A percentile compares a stretch with the other conserved stretches of the same genome.
Evolutionary conservation across 2,329 filamentous ascomycete genomes (phyloP).

Genomic region (Sporothrix pseudoabietina): DNA sequence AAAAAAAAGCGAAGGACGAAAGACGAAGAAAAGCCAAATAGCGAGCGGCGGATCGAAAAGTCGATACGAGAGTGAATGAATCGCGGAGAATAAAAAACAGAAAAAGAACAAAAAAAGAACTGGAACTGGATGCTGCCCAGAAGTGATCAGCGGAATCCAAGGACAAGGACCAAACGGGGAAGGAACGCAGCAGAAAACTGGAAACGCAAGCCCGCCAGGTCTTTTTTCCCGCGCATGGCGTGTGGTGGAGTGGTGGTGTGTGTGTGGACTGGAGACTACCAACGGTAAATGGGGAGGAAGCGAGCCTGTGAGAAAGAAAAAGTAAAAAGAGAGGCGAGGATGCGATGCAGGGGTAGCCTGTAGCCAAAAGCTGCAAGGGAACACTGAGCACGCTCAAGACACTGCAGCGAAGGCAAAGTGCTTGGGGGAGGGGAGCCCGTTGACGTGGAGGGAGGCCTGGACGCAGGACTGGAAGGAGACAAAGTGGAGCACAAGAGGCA

Average conservation of each 20-base stretch:
- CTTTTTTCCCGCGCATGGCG: slow-evolving; percentile 19
- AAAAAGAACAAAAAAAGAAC: slow-evolving; percentile 19
- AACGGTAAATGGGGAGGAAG: no score
- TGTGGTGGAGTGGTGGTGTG: not conserved
- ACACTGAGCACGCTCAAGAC: not conserved
- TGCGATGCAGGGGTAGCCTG: slow-evolving; percentile 28
- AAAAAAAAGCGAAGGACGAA: not conserved
- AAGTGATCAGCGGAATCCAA: not conserved
- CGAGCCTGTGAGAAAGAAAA: no score
- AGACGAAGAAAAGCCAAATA: not conserved
- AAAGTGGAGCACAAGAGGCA: not conserved
- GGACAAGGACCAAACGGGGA: slow-evolving; percentile 19
- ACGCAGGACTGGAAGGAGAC: slow-evolving; percentile 10
- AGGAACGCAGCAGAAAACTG: slow-evolving; percentile 18
- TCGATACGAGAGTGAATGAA: slow-evolving; percentile 22
- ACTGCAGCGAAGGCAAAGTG: not conserved
- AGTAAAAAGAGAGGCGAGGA: slow-evolving; percentile 8
- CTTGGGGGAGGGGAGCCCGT: slow-evolving; percentile 7
- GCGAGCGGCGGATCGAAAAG: slow-evolving; percentile 4
- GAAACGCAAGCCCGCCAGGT: slow-evolving; percentile 12
- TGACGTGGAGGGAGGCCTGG: slow-evolving; percentile 21
- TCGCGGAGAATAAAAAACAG: not conserved
- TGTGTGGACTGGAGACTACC: not conserved
- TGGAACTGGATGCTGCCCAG: slow-evolving; percentile 12
- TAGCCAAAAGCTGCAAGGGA: slow-evolving; percentile 3